Conservation (phyloP, 148 eudicot species). For the Vaccinium darrowii region DNA sequence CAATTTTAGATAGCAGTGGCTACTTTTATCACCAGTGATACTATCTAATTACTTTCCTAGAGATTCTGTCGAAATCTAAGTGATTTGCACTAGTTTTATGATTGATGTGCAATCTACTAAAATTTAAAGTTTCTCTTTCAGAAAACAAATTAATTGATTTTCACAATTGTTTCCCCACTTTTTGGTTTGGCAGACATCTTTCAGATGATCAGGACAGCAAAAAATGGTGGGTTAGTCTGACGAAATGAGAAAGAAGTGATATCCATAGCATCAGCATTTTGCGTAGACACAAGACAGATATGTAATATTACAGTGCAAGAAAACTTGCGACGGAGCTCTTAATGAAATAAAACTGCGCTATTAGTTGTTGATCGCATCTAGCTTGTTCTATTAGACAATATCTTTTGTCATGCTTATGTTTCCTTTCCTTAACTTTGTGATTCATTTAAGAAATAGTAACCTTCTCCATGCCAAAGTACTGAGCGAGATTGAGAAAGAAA, state of each 20-base stretch:
- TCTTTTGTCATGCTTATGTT: not conserved
- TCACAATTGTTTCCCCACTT: not conserved
- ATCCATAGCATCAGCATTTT: not conserved
- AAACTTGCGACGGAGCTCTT: not conserved
- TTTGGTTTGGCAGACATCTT: constrained; percentile 39
- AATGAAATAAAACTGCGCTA: not conserved
- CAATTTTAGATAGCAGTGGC: not conserved
- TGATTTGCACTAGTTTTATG: not conserved
- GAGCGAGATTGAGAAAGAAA: not conserved
- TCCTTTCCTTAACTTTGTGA: not conserved
- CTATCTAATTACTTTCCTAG: not conserved
- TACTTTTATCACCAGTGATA: not conserved
- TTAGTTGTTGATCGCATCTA: not conserved
- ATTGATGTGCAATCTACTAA: not conserved
- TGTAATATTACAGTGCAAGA: not conserved
- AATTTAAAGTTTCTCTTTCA: not conserved
- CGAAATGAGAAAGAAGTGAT: not conserved
- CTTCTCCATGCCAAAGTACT: not conserved
- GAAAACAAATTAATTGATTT: not conserved
- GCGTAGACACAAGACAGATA: not conserved
- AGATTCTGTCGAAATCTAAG: not conserved
- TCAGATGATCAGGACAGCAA: constrained; percentile 48
- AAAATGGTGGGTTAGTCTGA: constrained; percentile 15
- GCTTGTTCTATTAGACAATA: not conserved
- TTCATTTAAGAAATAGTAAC: not conserved